These are phyloP conservation scores for Coccomyxa sp. DNA, from an alignment of 139 green algal species.

Conservation along the genomic window DNA sequence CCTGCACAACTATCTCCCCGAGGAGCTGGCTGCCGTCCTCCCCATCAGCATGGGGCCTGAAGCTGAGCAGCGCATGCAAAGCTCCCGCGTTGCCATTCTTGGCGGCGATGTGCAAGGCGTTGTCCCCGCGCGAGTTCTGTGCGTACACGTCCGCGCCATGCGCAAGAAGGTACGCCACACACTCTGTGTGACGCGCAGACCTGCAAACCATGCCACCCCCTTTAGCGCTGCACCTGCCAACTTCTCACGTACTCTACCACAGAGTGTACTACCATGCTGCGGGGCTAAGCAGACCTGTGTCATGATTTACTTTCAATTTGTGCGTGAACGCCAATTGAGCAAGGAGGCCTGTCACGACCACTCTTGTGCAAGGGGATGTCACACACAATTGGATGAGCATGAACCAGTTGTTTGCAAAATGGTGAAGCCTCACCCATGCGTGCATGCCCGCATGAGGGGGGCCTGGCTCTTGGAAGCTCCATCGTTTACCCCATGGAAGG, in stretches of 20 bases:
- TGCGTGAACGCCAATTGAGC: neutral
- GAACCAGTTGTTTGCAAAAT: neutral
- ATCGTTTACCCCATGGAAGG: constrained; percentile 5
- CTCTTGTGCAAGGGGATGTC: no score
- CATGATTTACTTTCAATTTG: neutral
- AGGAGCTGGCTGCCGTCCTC: neutral
- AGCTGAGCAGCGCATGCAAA: constrained; percentile 3
- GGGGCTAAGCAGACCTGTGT: neutral
- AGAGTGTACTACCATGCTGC: no score
- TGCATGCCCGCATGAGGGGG: constrained; percentile 12
- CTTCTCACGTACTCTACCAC: no score
- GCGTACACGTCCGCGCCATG: constrained; percentile 13
- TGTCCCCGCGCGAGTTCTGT: constrained; percentile 15
- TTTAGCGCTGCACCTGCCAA: neutral
- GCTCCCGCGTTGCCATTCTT: constrained; percentile 1
- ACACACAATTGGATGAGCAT: neutral
- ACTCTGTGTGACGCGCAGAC: constrained; percentile 10
- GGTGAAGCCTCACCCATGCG: constrained; percentile 9
- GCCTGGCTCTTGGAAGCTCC: constrained; percentile 9
- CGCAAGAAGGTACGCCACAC: constrained; percentile 18
- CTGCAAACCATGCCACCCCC: neutral
- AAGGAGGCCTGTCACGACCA: no score
- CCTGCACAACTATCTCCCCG: constrained; percentile 5
- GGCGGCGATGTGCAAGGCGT: constrained; percentile 18
- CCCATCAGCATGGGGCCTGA: neutral